A percentile compares a stretch with the other conserved stretches of the same genome.
These are phyloP conservation scores for Phytophthora europaea DNA, from an alignment of 352 stramenopile species.

Conservation along the genomic window DNA sequence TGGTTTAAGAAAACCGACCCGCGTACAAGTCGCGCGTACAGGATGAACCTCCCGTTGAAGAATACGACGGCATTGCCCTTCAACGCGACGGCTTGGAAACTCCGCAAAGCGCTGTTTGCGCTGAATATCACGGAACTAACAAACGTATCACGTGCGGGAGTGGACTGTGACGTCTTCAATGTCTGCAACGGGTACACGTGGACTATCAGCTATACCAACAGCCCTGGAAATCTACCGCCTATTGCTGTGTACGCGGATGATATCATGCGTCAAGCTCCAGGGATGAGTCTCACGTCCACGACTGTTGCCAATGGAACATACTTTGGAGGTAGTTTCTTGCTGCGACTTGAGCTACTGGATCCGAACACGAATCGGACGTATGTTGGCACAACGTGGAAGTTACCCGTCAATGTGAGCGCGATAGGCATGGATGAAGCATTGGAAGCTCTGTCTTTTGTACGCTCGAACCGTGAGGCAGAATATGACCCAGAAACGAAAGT, in stretches of 20 bases:
- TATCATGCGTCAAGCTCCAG: slow-evolving; percentile 43
- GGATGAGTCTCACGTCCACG: slow-evolving; percentile 29
- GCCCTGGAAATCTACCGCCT: slow-evolving; percentile 67
- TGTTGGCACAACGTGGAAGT: slow-evolving; percentile 63
- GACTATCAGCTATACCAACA: slow-evolving; percentile 72
- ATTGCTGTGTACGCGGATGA: slow-evolving; percentile 55
- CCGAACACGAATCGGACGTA: slow-evolving; percentile 46
- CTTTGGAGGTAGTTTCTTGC: slow-evolving; percentile 65
- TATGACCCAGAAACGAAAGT: slow-evolving; percentile 64
- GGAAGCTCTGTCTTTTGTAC: slow-evolving; percentile 73
- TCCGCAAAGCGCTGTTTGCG: slow-evolving; percentile 49
- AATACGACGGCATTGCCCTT: slow-evolving; percentile 61
- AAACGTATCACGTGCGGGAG: slow-evolving; percentile 42
- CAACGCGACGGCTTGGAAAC: slow-evolving; percentile 36
- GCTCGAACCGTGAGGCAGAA: slow-evolving; percentile 72
- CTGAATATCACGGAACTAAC: slow-evolving; percentile 56
- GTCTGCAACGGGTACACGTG: slow-evolving; percentile 79
- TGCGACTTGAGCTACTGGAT: slow-evolving; percentile 66
- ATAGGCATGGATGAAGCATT: slow-evolving; percentile 80
- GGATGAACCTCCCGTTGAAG: slow-evolving; percentile 40
- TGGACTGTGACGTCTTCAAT: slow-evolving; percentile 67
- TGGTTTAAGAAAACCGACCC: slow-evolving; percentile 62
- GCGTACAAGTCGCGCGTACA: slow-evolving; percentile 54
- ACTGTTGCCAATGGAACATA: slow-evolving; percentile 84
- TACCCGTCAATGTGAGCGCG: slow-evolving; percentile 79